Evolutionary conservation across 148 eudicot species (phyloP), one percentile per base, ranked within the genome.

Genomic region (Euryodendron excelsum): DNA sequence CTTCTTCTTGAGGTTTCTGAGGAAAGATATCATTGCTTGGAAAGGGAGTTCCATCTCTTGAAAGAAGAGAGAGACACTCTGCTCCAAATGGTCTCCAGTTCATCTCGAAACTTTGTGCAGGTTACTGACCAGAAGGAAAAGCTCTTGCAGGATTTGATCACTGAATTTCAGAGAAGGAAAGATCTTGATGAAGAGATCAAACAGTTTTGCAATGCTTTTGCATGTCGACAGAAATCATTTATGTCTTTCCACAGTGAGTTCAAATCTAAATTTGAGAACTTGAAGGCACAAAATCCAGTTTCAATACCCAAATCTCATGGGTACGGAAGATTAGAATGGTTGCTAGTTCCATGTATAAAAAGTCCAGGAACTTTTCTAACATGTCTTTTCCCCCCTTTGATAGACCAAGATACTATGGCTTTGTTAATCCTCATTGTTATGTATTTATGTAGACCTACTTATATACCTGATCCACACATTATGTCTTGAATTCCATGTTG

Each of bases 161-260:
- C 71, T 36, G 98, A 96, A 83, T 82, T 82, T 18, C 83, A 82
- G 84, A 90, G 78, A 84, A 90, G 93, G 79, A 90, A 86, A 73
- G 82, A 79, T 50, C 88, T 96, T 1, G 93, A 93, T 80, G 90
- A 89, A 62, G 91, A 88, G 82, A 91, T 93, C 65, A 87, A 90
- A 77, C 76, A 81, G 81, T 91, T 93, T 59, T 84, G 89, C 69
- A 55, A 69, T 66, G 89, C 87, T 37, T 93, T 91, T 60, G 86
- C 86, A 25, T 80, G 84, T 74, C 82, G 92, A 6, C 92, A 90
- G 70, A 93, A 86, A 64, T 88, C 97, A 45, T 65, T 89, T 20
- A 61, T 82, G 79, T 89, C 94, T 53, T 89, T 91, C 69, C 97
- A 89, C 41, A 82, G 74, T 64, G 97, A 90, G 53, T 80, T 93